Evolutionary conservation across 2,329 filamentous ascomycete genomes (phyloP), one percentile per base, ranked within the genome.

Genomic region (Myrmaecium sp.): DNA sequence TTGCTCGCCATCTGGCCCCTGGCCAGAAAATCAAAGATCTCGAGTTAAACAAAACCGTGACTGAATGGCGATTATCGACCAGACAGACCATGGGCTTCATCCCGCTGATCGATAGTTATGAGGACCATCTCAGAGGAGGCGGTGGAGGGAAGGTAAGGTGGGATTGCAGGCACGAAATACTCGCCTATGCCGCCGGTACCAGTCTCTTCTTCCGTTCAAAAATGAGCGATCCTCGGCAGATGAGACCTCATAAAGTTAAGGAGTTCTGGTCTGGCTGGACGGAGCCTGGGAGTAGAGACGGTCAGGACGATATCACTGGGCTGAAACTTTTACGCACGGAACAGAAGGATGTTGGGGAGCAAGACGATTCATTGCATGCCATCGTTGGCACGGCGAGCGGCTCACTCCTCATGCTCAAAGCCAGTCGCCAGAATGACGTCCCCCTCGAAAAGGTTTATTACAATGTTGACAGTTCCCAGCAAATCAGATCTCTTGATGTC

Each of bases 141-240:
- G 47, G 46, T n/a, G n/a, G n/a, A n/a, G n/a, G n/a, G n/a, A n/a
- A n/a, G n/a, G n/a, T n/a, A n/a, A n/a, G n/a, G n/a, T n/a, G n/a
- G 30, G 44, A 47, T 24, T 51, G 62, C 25, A 53, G 63, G 35
- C 59, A 55, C 37, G 68, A 74, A 39, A 58, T 67, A 0, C 42
- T 75, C 5, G 64, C 59, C 3, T 72, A 66, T 59, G 68, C 68
- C 27, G 69, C 69, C 8, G 70, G 65, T 1, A 62, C 69, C 2
- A 58, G 68, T 30, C 41, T 75, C 6, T 47, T 64, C 4, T 33
- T 70, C 30, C 52, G 63, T 12, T n/a, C n/a, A n/a, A n/a, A n/a
- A n/a, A n/a, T n/a, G n/a, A n/a, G n/a, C n/a, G n/a, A n/a, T n/a
- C n/a, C n/a, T n/a, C n/a, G n/a, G n/a, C n/a, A n/a, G n/a, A n/a